These are phyloP conservation scores for Cocos nucifera DNA, from an alignment of 176 grass and related monocot species.

Conservation along the genomic window DNA sequence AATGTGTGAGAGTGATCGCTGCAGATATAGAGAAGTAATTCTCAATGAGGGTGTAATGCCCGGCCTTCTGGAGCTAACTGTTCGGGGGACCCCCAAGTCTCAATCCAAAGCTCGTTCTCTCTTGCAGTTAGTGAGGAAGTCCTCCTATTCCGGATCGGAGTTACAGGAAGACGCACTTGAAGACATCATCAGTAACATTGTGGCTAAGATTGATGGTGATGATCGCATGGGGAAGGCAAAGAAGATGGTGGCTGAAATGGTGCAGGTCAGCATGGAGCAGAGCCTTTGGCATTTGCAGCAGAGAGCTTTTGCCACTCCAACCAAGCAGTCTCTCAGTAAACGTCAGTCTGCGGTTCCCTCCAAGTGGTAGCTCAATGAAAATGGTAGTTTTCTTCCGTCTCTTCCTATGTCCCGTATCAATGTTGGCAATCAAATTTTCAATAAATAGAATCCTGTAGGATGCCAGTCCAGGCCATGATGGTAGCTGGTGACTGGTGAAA, in stretches of 20 bases:
- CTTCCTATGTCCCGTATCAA: background rate
- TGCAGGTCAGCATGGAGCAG: slow-evolving; percentile 18
- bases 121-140: slow-evolving; percentile 7
- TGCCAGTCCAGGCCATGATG: slow-evolving; percentile 41
- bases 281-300: slow-evolving; percentile 16
- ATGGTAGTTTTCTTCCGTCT: background rate
- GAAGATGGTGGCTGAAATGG: slow-evolving; percentile 16
- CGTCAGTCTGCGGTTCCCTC: background rate
- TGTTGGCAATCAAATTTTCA: background rate
- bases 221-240: slow-evolving; percentile 2
- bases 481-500: slow-evolving; percentile 34
- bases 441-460: slow-evolving; percentile 15
- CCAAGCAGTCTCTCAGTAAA: background rate
- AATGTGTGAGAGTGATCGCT: slow-evolving; percentile 9
- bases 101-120: slow-evolving; percentile 1
- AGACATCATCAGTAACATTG: slow-evolving; percentile 1
- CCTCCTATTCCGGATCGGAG: background rate
- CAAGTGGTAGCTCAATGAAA: slow-evolving; percentile 6
- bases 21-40: slow-evolving; percentile 8
- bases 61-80: slow-evolving; percentile 9
- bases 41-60: slow-evolving; percentile 10
- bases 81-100: background rate
- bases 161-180: background rate
- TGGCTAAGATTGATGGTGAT: slow-evolving; percentile 7
- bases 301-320: slow-evolving; percentile 13